A percentile compares a stretch with the other conserved stretches of the same genome.
phyloP scores from a whole-genome alignment of 768 basidiomycete genomes.

The Lenzites betulinus region DNA sequence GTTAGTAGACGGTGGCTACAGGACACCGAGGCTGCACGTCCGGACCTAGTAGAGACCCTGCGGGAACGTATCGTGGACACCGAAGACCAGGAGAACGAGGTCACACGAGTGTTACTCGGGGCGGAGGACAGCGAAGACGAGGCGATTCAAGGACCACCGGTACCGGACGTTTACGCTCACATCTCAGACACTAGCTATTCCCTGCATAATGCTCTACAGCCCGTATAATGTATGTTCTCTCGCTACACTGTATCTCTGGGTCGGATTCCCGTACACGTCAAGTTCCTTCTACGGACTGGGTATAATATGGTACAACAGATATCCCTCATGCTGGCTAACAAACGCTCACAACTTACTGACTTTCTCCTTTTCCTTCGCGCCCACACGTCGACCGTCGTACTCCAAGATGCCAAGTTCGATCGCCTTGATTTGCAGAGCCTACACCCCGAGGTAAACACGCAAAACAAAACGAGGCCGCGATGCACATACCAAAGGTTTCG shows the following conservation, averaged over 20 bases:
- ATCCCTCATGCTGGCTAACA: background rate
- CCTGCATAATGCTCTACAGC: conserved; percentile 32
- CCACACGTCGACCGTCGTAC: conserved; percentile 10
- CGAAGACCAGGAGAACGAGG: conserved; percentile 27
- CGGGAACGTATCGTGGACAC: conserved; percentile 48
- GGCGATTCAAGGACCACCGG: background rate
- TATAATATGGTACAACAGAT: background rate
- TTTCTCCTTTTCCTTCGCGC: background rate
- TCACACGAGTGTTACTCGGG: conserved; percentile 44
- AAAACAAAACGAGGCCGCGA: too few species aligned
- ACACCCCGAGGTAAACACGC: background rate
- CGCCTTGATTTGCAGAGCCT: conserved; percentile 22
- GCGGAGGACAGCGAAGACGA: conserved; percentile 52
- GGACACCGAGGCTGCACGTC: conserved; percentile 41
- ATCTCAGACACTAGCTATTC: conserved; percentile 31
- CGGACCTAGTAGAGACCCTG: conserved; percentile 49
- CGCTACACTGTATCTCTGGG: background rate
- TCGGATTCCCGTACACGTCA: background rate
- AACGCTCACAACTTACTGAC: too few species aligned
- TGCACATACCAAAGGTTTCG: conserved; percentile 40
- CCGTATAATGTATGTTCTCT: conserved; percentile 8
- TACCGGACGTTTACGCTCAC: conserved; percentile 13
- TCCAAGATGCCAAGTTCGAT: conserved; percentile 16
- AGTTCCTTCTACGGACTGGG: background rate
- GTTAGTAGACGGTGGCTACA: conserved; percentile 67